These are phyloP conservation scores for Poronia punctata DNA, from an alignment of 495 filamentous ascomycete genomes.

Conservation along the genomic window DNA sequence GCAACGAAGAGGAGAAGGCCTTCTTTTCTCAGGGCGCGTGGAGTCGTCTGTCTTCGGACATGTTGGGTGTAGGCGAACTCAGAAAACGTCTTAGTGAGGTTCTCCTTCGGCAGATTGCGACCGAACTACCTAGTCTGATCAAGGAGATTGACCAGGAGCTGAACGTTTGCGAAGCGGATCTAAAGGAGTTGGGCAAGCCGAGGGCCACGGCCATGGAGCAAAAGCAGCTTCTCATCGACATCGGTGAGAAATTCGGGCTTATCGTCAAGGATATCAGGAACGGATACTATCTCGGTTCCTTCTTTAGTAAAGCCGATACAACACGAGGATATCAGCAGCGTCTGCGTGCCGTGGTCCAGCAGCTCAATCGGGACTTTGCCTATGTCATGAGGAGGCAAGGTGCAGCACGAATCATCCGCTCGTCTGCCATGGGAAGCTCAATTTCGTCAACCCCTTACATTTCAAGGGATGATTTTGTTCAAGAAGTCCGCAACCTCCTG, in stretches of 20 bases:
- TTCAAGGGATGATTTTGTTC: constrained; percentile 32
- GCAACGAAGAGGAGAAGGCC: constrained; percentile 20
- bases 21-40: constrained; percentile 40
- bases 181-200: constrained; percentile 43
- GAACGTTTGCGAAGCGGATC: constrained; percentile 19
- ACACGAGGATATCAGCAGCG: constrained; percentile 37
- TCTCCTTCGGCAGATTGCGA: constrained; percentile 48
- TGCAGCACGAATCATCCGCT: constrained; percentile 32
- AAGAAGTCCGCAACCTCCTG: constrained; percentile 34
- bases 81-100: constrained; percentile 48
- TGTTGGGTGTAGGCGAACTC: constrained; percentile 45
- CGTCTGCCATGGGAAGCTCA: too few species aligned
- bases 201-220: constrained; percentile 45
- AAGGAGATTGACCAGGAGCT: constrained; percentile 44
- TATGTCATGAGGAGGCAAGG: constrained; percentile 40
- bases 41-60: constrained; percentile 26
- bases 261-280: constrained; percentile 46
- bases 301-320: constrained; percentile 43
- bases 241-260: constrained; percentile 44
- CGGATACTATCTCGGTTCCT: constrained; percentile 49
- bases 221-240: constrained; percentile 41
- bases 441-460: too few species aligned
- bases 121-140: constrained; percentile 53
- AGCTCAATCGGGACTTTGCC: constrained; percentile 48
- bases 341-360: constrained; percentile 54